A percentile compares a stretch with the other conserved stretches of the same genome.
phyloP scores from a whole-genome alignment of 345 rosid species.

The Syzygium aqueum region DNA sequence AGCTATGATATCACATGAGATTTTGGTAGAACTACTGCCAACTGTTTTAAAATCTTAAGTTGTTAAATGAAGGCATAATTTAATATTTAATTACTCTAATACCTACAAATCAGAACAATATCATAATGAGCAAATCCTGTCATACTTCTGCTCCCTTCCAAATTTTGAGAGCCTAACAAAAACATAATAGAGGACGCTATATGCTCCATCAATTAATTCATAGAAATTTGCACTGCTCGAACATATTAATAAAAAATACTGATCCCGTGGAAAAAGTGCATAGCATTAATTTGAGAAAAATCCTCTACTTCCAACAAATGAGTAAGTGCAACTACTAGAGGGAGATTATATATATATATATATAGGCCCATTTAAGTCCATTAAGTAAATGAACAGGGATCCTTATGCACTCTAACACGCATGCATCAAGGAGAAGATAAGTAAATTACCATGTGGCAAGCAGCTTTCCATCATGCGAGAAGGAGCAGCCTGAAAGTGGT shows the following conservation, averaged over 20 bases:
- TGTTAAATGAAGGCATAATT: too few species aligned
- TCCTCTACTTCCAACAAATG: background rate
- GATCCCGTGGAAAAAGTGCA: background rate
- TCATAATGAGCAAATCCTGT: background rate
- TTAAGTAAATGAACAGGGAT: too few species aligned
- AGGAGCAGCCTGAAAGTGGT: slow-evolving; percentile 88
- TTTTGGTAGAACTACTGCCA: too few species aligned
- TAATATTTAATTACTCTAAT: too few species aligned
- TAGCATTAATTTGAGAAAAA: background rate
- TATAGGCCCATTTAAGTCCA: background rate
- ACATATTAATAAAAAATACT: background rate
- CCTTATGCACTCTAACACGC: background rate
- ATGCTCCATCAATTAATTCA: background rate
- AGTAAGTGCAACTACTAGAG: background rate
- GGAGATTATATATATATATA: background rate
- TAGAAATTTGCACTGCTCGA: background rate
- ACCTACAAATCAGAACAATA: background rate
- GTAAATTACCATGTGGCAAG: slow-evolving; percentile 75
- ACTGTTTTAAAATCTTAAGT: too few species aligned
- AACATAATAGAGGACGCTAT: background rate
- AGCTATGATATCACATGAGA: too few species aligned
- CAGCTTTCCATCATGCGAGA: slow-evolving; percentile 64
- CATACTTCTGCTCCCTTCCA: background rate
- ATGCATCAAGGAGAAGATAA: background rate
- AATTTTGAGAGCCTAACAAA: background rate